Evolutionary conservation across 1,139 yeast genomes (phyloP), one percentile per base, ranked within the genome.

Genomic region (Pichia sp.): DNA sequence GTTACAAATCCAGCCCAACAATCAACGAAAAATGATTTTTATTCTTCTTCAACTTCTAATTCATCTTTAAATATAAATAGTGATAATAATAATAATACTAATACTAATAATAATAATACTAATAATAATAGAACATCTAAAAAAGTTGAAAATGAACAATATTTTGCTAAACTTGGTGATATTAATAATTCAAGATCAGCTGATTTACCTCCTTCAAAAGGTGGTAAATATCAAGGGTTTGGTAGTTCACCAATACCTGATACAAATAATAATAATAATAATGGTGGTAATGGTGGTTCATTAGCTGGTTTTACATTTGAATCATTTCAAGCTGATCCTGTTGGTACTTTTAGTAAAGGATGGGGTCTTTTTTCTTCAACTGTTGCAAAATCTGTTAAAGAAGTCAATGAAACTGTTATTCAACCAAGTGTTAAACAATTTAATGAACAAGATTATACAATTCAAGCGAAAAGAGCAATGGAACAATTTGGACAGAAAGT

Each of bases 401-500:
- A 89, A 55, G 96, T 94, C 37, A 84, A 85, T 56, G 95, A 89
- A 56, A 68, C 82, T 7, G 95, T 89, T 48, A 87, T 92, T 55
- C 87, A 86, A 63, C 98, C 98, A 20, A 80, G 94, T 37, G 75
- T 87, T 61, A 80, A 79, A 58, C 89, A 85, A 58, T 70, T 92
- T 53, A 85, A 87, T 49, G 87, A 84, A 50, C 80, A 86, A 51
- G 97, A 90, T 51, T 65, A 87, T 39, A 78, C 92, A 30, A 69
- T 66, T 46, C 96, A 89, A 60, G 92, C 97, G 8, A 80, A 76
- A 54, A 77, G 87, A 57, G 98, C 97, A 27, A 86, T 94, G 78
- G 83, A 89, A 49, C 97, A 92, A 68, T 92, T 90, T 69, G 97
- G 97, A 39, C 95, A 86, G 62, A 87, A 80, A 60, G 85, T 90